A percentile compares a stretch with the other conserved stretches of the same genome.
These are phyloP conservation scores for Polychaeton citri DNA, from an alignment of 2,329 filamentous ascomycete genomes.

Conservation along the genomic window DNA sequence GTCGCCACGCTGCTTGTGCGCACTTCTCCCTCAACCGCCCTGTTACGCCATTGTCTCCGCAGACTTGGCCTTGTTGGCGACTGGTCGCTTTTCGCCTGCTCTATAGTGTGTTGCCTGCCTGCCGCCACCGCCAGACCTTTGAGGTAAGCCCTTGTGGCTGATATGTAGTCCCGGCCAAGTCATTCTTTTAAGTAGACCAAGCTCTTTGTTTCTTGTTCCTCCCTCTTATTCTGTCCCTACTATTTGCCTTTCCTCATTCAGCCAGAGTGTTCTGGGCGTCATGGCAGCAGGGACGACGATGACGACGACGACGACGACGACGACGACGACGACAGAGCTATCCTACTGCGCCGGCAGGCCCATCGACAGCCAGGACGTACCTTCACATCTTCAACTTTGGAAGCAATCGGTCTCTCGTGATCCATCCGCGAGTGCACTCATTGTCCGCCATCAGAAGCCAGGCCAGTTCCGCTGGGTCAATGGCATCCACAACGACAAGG, in stretches of 20 bases:
- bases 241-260: too few species aligned
- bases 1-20: background rate
- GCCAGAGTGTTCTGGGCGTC: too few species aligned
- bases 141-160: too few species aligned
- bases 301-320: too few species aligned
- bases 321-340: slow-evolving; percentile 3
- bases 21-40: background rate
- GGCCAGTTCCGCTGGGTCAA: slow-evolving; percentile 17
- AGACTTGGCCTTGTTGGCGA: background rate
- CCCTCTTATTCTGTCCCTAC: too few species aligned
- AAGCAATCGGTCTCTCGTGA: slow-evolving; percentile 16
- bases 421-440: slow-evolving; percentile 18
- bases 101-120: too few species aligned
- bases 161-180: too few species aligned
- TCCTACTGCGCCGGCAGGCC: slow-evolving; percentile 15
- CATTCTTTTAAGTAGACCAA: too few species aligned
- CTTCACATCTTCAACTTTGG: slow-evolving; percentile 19
- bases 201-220: too few species aligned
- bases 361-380: slow-evolving; percentile 10
- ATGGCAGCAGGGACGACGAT: background rate
- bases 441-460: slow-evolving; percentile 17
- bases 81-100: too few species aligned
- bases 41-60: background rate
- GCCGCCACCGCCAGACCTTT: too few species aligned
- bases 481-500: slow-evolving; percentile 13